A percentile compares a stretch with the other conserved stretches of the same genome.
Conservation (phyloP, 345 rosid species). For the Nasturtium officinale region DNA sequence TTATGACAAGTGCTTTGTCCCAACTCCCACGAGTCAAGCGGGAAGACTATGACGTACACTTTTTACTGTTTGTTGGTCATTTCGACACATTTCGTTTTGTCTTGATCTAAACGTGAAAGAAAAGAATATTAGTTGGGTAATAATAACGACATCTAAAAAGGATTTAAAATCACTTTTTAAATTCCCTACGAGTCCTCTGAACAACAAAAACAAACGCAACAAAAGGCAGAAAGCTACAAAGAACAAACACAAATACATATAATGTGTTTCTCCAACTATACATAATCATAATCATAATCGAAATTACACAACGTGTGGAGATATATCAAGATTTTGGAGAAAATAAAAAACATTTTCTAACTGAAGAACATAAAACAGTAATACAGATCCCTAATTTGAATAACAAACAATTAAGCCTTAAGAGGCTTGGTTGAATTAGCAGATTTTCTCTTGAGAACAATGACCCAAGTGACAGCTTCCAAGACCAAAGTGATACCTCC, state of each 20-base stretch:
- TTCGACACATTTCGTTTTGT: neutral
- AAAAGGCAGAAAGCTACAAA: neutral
- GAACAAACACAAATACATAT: slow-evolving; percentile 19
- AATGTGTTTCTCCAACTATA: slow-evolving; percentile 11
- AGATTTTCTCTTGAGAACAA: slow-evolving; percentile 46
- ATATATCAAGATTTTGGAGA: slow-evolving; percentile 9
- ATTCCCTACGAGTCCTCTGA: neutral
- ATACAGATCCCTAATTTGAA: neutral
- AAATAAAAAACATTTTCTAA: slow-evolving; percentile 16
- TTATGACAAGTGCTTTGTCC: slow-evolving; percentile 1
- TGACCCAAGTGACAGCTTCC: slow-evolving; percentile 46
- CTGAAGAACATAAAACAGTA: neutral
- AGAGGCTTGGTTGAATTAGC: slow-evolving; percentile 20
- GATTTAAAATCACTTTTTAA: neutral
- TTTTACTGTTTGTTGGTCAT: neutral
- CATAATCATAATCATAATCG: slow-evolving; percentile 19
- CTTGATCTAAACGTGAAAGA: neutral
- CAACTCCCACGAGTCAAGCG: neutral
- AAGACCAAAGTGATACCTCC: slow-evolving; percentile 37
- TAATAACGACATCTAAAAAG: neutral
- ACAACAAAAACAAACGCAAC: neutral
- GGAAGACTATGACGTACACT: neutral
- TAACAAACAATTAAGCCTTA: slow-evolving; percentile 1
- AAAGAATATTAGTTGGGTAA: neutral
- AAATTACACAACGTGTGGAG: slow-evolving; percentile 8